Evolutionary conservation across 176 grass and related monocot species (phyloP), one percentile per base, ranked within the genome.

Genomic region (Canna indica): DNA sequence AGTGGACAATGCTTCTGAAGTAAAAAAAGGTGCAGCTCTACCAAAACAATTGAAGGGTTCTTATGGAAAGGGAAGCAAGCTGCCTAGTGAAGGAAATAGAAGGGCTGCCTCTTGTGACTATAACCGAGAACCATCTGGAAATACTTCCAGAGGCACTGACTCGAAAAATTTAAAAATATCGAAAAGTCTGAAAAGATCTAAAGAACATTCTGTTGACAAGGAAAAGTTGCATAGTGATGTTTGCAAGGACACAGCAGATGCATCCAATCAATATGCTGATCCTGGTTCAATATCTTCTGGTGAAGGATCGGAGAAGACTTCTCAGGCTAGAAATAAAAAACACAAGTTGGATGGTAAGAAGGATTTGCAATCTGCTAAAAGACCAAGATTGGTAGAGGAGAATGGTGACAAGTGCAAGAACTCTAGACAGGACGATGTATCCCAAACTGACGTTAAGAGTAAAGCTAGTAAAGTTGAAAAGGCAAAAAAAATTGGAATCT

Each of bases 291-390:
- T 32, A 46, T 79, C 77, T 82, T 77, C 81, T 57, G 28, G 41
- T 26, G 27, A 64, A 22, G 58, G 78, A 59, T 67, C 44, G 73
- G 70, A 47, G 48, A 69, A 83, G 67, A 88, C 80, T 68, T 52
- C 67, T 80, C 50, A 76, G 70, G 64, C 72, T 73, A 67, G 71
- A 75, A 81, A 22, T 20, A 81, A 24, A 32, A 85, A 91, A 46
- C 66, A 33, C 39, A 88, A 66, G 34, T 47, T 15, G 36, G 88
- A 83, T 25, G 59, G 29, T 35, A 75, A 20, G 28, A 75, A 78
- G 47, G 82, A 85, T 78, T 82, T 53, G n/a, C 66, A 27, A 68
- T 67, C 73, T 15, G 53, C 75, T 76, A 91, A 88, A 73, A 88
- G 63, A 45, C 47, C 50, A 67, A 88, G 80, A 70, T 71, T 64